Percentiles rank a stretch among this genome's conserved stretches.
Conservation (phyloP, 441 rosid genomes). For the Croton setiger region DNA sequence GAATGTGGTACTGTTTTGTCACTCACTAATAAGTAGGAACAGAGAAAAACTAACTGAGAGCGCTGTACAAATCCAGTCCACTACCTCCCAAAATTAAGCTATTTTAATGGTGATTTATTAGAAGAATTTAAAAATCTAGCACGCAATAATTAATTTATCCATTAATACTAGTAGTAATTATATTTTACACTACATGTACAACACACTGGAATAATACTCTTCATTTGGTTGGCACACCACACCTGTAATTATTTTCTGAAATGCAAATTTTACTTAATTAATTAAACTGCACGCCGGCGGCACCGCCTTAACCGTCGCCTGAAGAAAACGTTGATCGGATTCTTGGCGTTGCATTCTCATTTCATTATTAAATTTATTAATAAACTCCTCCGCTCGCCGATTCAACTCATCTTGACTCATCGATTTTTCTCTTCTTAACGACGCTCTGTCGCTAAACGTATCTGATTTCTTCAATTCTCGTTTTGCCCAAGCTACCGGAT, state of each 20-base stretch:
- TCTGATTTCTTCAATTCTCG: slow-evolving; percentile 34
- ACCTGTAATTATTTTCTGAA: background rate
- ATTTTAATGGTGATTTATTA: too few species aligned
- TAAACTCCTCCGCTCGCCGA: slow-evolving; percentile 64
- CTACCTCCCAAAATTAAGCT: too few species aligned
- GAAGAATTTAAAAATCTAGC: too few species aligned
- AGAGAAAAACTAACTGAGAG: too few species aligned
- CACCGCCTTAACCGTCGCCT: slow-evolving; percentile 38
- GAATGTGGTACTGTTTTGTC: too few species aligned
- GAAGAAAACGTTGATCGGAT: slow-evolving; percentile 46
- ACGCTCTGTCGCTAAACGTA: slow-evolving; percentile 28
- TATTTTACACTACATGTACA: too few species aligned
- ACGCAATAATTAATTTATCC: too few species aligned
- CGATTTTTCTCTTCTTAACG: slow-evolving; percentile 56
- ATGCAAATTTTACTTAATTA: background rate
- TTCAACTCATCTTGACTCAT: slow-evolving; percentile 75
- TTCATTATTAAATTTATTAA: slow-evolving; percentile 57
- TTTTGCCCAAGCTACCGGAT: slow-evolving; percentile 22
- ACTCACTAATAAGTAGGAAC: too few species aligned
- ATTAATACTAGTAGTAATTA: too few species aligned
- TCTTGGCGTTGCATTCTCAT: slow-evolving; percentile 69
- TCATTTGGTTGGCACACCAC: too few species aligned
- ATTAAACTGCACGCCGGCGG: slow-evolving; percentile 22
- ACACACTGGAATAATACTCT: too few species aligned
- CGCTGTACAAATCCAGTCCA: too few species aligned